Conservation (phyloP, 2,329 filamentous ascomycete genomes). For the Lasiodiplodia hormozganensis region DNA sequence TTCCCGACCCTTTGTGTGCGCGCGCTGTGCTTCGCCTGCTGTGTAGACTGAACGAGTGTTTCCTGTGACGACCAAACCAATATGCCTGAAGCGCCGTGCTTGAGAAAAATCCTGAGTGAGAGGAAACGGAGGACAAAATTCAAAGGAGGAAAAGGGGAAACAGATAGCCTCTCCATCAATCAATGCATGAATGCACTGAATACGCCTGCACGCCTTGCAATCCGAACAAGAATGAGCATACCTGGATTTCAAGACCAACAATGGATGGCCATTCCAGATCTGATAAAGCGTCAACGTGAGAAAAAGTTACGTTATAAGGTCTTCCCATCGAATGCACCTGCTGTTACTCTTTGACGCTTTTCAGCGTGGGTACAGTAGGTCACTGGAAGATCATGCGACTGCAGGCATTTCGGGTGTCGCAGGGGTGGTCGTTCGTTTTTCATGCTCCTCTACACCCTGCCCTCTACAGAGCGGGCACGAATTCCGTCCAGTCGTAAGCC, state of each 20-base stretch:
- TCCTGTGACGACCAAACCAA: background rate
- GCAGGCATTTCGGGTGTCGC: conserved; percentile 18
- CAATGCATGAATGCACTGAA: background rate
- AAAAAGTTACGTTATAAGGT: background rate
- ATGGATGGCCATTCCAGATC: background rate
- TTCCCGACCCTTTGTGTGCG: background rate
- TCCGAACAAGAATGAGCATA: background rate
- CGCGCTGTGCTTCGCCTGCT: conserved; percentile 2
- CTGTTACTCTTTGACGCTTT: background rate
- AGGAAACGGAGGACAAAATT: background rate
- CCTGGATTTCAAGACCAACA: background rate
- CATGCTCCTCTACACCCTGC: conserved; percentile 62
- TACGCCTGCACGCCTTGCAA: conserved; percentile 19
- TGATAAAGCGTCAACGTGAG: background rate
- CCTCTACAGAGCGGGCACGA: conserved; percentile 68
- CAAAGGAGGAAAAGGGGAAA: background rate
- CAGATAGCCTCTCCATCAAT: background rate
- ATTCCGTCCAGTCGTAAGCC: conserved; percentile 71
- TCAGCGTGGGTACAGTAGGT: background rate
- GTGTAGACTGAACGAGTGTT: conserved; percentile 10
- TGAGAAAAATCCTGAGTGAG: background rate
- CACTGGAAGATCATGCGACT: conserved; percentile 14
- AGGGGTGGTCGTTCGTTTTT: conserved; percentile 17
- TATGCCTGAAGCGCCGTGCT: conserved; percentile 23
- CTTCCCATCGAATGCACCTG: background rate